These are phyloP conservation scores for Candida boidinii DNA, from an alignment of 805 yeast species.

Conservation along the genomic window DNA sequence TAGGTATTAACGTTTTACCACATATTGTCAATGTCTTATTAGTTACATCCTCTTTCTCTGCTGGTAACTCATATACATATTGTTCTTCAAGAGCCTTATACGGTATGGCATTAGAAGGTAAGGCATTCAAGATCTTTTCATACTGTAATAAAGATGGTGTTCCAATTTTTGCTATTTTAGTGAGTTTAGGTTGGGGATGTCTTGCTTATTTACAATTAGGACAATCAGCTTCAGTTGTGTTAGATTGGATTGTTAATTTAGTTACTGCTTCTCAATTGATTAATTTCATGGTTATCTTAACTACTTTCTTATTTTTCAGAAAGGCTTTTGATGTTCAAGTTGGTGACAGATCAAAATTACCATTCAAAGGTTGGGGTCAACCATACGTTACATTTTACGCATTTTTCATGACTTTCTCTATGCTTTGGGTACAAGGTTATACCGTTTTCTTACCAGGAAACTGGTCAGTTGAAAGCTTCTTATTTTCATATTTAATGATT, in stretches of 20 bases:
- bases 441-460: slow-evolving; percentile 56
- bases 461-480: slow-evolving; percentile 55
- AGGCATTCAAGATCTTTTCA: slow-evolving; percentile 34
- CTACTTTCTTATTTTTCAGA: slow-evolving; percentile 55
- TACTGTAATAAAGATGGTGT: slow-evolving; percentile 38
- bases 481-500: slow-evolving; percentile 66
- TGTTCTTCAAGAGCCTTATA: slow-evolving; percentile 39
- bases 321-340: slow-evolving; percentile 50
- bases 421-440: slow-evolving; percentile 64
- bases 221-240: slow-evolving; percentile 52
- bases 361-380: slow-evolving; percentile 49
- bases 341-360: slow-evolving; percentile 33
- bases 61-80: slow-evolving; percentile 40
- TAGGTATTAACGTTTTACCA: slow-evolving; percentile 33
- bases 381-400: slow-evolving; percentile 52
- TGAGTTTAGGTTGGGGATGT: slow-evolving; percentile 34
- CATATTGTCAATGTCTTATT: slow-evolving; percentile 35
- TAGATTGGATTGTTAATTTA: slow-evolving; percentile 65
- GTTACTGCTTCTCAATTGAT: slow-evolving; percentile 63
- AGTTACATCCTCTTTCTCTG: slow-evolving; percentile 36
- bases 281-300: slow-evolving; percentile 48
- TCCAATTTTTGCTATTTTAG: slow-evolving; percentile 35
- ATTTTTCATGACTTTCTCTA: slow-evolving; percentile 31
- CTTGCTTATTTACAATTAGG: slow-evolving; percentile 43
- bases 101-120: slow-evolving; percentile 37